phyloP scores from a whole-genome alignment of 2,329 filamentous ascomycete genomes.

The Cytospora chrysosperma region DNA sequence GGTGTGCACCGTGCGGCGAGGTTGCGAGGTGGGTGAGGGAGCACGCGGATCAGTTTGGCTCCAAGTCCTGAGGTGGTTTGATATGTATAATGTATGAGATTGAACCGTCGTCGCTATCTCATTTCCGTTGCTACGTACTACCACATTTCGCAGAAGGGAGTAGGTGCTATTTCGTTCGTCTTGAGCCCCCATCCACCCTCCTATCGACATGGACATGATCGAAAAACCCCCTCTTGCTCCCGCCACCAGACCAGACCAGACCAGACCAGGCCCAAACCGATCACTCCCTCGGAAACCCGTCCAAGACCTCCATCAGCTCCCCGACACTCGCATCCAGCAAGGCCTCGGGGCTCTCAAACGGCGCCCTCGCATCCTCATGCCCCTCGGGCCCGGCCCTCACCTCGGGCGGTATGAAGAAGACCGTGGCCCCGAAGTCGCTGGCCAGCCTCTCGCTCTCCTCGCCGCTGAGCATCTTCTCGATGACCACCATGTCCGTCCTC shows the following conservation, averaged over 20 bases:
- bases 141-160: too few species aligned
- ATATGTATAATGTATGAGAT: too few species aligned
- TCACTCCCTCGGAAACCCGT: neutral
- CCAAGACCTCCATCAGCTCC: constrained; percentile 7
- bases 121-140: neutral
- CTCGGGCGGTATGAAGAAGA: constrained; percentile 2
- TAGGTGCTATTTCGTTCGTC: too few species aligned
- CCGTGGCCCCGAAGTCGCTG: constrained; percentile 10
- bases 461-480: constrained; percentile 12
- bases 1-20: constrained; percentile 32
- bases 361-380: neutral
- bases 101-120: too few species aligned
- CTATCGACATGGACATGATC: too few species aligned
- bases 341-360: constrained; percentile 4
- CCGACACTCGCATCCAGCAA: neutral
- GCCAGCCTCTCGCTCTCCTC: constrained; percentile 19
- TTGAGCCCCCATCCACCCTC: too few species aligned
- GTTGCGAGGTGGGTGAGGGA: constrained; percentile 30
- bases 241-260: too few species aligned
- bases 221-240: neutral
- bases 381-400: neutral
- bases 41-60: constrained; percentile 23
- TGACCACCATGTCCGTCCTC: constrained; percentile 15
- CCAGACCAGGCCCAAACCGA: too few species aligned
- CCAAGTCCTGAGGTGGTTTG: neutral